Conservation (phyloP, 352 stramenopile species). For the Globisporangium spiculum region DNA sequence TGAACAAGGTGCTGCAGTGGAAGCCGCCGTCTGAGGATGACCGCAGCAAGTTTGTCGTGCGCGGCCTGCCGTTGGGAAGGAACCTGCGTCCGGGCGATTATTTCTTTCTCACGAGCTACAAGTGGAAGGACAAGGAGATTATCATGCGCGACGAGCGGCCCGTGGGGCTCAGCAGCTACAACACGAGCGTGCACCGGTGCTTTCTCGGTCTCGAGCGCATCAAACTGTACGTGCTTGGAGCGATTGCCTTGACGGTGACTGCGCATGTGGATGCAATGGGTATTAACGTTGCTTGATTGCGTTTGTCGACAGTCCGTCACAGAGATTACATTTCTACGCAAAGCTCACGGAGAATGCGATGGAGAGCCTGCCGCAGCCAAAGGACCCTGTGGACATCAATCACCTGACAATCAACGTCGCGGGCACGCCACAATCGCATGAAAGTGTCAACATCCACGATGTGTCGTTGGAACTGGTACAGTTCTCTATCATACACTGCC, state of each 20-base stretch:
- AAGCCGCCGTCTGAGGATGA: constrained; percentile 83
- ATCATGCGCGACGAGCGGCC: constrained; percentile 76
- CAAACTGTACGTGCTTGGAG: constrained; percentile 43
- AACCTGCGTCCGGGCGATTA: constrained; percentile 77
- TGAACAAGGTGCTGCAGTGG: constrained; percentile 87
- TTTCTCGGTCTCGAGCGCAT: constrained; percentile 83
- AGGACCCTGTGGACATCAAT: constrained; percentile 56
- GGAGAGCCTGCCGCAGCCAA: constrained; percentile 53
- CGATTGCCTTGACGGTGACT: neutral
- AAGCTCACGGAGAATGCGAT: constrained; percentile 79
- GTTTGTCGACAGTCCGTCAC: constrained; percentile 33
- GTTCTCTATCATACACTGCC: neutral
- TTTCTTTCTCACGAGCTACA: constrained; percentile 86
- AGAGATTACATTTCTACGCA: constrained; percentile 78
- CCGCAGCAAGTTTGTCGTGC: constrained; percentile 85
- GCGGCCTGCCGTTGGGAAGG: constrained; percentile 67
- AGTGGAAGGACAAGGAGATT: constrained; percentile 87
- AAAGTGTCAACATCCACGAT: constrained; percentile 20
- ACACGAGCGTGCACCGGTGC: constrained; percentile 77
- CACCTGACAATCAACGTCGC: constrained; percentile 69
- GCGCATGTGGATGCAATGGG: neutral
- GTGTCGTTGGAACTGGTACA: constrained; percentile 12
- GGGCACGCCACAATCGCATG: constrained; percentile 27
- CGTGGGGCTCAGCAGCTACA: constrained; percentile 79
- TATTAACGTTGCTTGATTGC: constrained; percentile 4